Percentiles rank a stretch among this genome's conserved stretches.
phyloP scores from a whole-genome alignment of 2,329 filamentous ascomycete genomes.

The Claviceps arundinis region DNA sequence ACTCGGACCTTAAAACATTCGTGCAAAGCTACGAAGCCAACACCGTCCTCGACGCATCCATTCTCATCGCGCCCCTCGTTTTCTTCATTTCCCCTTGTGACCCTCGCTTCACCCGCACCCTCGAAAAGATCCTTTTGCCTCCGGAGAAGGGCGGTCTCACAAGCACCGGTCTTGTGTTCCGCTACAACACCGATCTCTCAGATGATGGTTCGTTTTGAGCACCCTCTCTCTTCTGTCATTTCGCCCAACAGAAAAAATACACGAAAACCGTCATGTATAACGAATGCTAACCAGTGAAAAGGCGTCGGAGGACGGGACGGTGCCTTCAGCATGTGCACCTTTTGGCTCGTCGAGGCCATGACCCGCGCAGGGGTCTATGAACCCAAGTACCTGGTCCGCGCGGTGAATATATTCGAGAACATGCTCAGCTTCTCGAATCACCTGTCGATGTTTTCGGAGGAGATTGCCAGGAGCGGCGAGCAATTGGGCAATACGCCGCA shows the following conservation, averaged over 20 bases:
- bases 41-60: slow-evolving; percentile 58
- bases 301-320: slow-evolving; percentile 63
- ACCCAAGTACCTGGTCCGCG: slow-evolving; percentile 45
- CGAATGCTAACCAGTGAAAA: slow-evolving; percentile 14
- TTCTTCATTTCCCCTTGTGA: slow-evolving; percentile 72
- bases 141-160: slow-evolving; percentile 66
- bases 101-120: slow-evolving; percentile 58
- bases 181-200: slow-evolving; percentile 56
- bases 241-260: neutral
- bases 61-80: slow-evolving; percentile 63
- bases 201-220: slow-evolving; percentile 44
- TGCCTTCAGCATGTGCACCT: slow-evolving; percentile 70
- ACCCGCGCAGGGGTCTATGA: slow-evolving; percentile 55
- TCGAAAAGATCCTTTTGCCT: slow-evolving; percentile 57
- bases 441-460: slow-evolving; percentile 65
- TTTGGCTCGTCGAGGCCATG: slow-evolving; percentile 70
- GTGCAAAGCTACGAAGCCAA: slow-evolving; percentile 63
- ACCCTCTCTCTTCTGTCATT: neutral
- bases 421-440: slow-evolving; percentile 68
- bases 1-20: slow-evolving; percentile 54
- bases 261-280: neutral
- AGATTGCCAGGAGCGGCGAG: slow-evolving; percentile 62
- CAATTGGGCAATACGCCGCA: slow-evolving; percentile 71
- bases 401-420: slow-evolving; percentile 63
- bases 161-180: slow-evolving; percentile 61